Base-by-base conservation (phyloP, 2,329 filamentous ascomycete species). In the Fusarium proliferatum region DNA sequence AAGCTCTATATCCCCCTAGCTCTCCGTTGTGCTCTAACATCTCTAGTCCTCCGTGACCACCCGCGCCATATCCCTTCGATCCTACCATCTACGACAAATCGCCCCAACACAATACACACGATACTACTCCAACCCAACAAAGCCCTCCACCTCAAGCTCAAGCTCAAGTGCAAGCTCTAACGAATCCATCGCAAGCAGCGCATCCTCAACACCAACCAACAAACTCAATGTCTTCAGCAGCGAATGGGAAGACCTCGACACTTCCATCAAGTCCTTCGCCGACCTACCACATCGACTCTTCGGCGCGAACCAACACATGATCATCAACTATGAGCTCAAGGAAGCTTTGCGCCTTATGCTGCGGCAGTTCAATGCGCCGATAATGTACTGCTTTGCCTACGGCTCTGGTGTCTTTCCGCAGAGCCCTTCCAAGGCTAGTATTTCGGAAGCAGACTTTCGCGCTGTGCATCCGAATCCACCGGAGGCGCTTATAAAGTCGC, bases 401-500 rank as follows among this genome's bases (percentile, higher is more conserved):
- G 96, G 96, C 28, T 98, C 96, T 10, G 96, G 96, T 8, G 96
- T 99, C 15, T 99, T 99, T 79, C 91, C 95, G 0, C 96, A 99
- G 81, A 79, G 82, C n/a, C 81, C 83, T 61, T 85, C 85, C 55
- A 88, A 88, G 74, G 82, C 84, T 68, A 82, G 85, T 69, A 85
- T 91, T 57, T 85, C 89, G 30, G 88, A 89, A 57, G 86, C 85
- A 16, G 86, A 89, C 64, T 85, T 90, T 73, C 86, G 83, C 67
- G 90, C 91, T 26, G 89, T 95, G 30, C 96, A 98, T 79, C 92
- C 95, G 11, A 92, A 95, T 69, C 92, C 96, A 3, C 94, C 95
- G 2, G 87, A 91, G 59, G 94, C 94, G 2, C 91, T 98, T 12
- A 87, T 93, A 74, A 94, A 94, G 75, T 93, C 95, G 75, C 96